Conservation (phyloP, 192 early-diverging fungal genomes). For the Coemansia sp. region DNA sequence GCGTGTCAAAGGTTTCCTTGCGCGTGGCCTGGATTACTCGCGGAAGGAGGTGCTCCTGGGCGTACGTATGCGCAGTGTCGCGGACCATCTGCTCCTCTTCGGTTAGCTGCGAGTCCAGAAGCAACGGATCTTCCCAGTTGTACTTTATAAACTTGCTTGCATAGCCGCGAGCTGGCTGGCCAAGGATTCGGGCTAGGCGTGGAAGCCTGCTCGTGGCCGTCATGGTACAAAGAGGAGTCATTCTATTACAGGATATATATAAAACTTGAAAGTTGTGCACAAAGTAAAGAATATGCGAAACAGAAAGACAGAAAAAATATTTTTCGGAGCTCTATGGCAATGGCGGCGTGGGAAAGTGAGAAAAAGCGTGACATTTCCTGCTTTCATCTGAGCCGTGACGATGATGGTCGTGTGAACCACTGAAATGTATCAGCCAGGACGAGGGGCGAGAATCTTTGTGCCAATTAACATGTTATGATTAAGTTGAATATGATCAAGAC, state of each 20-base stretch:
- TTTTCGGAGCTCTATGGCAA: too few relatives aligned
- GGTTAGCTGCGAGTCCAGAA: constrained; percentile 79
- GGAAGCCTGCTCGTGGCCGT: too few relatives aligned
- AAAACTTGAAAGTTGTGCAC: too few relatives aligned
- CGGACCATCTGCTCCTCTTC: constrained; percentile 87
- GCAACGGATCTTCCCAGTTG: constrained; percentile 83
- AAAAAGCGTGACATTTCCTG: too few relatives aligned
- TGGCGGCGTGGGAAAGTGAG: too few relatives aligned
- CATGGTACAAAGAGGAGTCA: background rate
- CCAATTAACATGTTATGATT: background rate
- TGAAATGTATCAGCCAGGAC: too few relatives aligned
- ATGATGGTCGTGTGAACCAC: too few relatives aligned
- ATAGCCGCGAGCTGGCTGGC: constrained; percentile 18
- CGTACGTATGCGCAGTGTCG: constrained; percentile 82
- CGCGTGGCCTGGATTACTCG: constrained; percentile 83
- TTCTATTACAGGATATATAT: too few relatives aligned
- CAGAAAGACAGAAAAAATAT: too few relatives aligned
- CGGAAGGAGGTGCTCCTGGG: constrained; percentile 84
- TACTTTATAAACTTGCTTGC: constrained; percentile 63
- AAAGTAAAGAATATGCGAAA: too few relatives aligned
- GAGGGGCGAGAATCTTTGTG: background rate
- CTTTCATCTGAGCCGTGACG: too few relatives aligned
- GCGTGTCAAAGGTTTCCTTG: constrained; percentile 81
- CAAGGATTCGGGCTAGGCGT: background rate
- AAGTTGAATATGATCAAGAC: background rate